phyloP scores from a whole-genome alignment of 371 early-diverging fungal genomes.

The Mucor piriformis region DNA sequence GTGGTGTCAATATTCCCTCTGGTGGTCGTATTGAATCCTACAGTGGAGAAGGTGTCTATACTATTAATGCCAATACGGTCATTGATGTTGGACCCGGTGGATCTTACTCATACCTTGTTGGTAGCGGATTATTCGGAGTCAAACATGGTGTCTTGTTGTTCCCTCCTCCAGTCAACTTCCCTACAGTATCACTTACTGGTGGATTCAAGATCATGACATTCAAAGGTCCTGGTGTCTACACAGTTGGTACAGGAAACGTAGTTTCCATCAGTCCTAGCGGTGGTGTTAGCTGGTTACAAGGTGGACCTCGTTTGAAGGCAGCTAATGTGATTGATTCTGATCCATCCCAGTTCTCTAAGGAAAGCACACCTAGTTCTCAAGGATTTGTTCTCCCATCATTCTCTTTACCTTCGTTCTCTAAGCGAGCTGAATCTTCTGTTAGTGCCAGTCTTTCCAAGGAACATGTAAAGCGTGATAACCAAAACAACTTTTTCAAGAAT shows the following conservation, averaged over 20 bases:
- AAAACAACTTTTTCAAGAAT: neutral
- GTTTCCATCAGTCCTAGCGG: neutral
- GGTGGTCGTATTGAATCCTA: neutral
- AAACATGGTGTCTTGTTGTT: neutral
- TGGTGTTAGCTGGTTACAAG: neutral
- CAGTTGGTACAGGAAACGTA: neutral
- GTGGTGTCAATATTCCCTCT: neutral
- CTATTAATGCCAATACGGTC: neutral
- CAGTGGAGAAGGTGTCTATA: conserved; percentile 6
- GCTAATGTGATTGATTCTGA: neutral
- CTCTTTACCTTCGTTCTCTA: conserved; percentile 16
- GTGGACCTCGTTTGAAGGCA: neutral
- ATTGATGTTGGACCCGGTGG: conserved; percentile 2
- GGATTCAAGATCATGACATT: neutral
- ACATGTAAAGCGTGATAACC: neutral
- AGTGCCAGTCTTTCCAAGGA: neutral
- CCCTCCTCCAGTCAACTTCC: neutral
- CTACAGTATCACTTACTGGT: conserved; percentile 2
- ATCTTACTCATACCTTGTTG: neutral
- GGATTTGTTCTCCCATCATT: conserved; percentile 14
- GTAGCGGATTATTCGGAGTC: neutral
- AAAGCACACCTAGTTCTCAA: neutral
- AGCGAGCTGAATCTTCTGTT: conserved; percentile 5
- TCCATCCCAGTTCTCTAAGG: neutral
- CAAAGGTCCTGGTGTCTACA: neutral